Evolutionary conservation across 176 grass and related monocot genomes (phyloP).

Genomic region (Metroxylon sagu): DNA sequence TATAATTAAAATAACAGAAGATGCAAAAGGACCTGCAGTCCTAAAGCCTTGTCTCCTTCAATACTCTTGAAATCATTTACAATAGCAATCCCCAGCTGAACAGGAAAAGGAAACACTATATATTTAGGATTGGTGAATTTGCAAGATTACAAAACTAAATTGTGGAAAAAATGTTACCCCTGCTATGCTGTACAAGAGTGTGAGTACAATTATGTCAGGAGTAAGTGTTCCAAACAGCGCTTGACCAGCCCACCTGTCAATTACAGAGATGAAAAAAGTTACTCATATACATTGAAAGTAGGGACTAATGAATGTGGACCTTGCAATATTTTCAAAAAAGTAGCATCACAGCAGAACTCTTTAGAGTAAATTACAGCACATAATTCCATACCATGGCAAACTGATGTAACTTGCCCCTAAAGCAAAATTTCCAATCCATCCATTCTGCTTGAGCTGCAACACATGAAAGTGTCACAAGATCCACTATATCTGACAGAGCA

Average conservation of each 20-base stretch:
- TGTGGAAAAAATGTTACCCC: constrained; percentile 41
- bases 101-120: not conserved
- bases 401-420: constrained; percentile 92
- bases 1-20: not conserved
- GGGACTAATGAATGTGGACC: too few species aligned
- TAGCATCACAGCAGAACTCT: too few species aligned
- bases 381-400: constrained; percentile 63
- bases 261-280: not conserved
- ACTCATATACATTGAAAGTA: too few species aligned
- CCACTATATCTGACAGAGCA: not conserved
- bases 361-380: too few species aligned
- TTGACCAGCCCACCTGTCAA: constrained; percentile 90
- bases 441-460: constrained; percentile 71
- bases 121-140: not conserved
- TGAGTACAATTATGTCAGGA: constrained; percentile 82
- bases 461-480: not conserved
- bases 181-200: constrained; percentile 79
- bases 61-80: constrained; percentile 13
- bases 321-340: too few species aligned
- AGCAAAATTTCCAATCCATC: constrained; percentile 97
- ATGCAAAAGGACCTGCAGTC: not conserved
- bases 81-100: constrained; percentile 4
- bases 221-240: constrained; percentile 93
- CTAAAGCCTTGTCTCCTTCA: not conserved
- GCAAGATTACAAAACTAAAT: not conserved